These are phyloP conservation scores for Scleroderma citrinum DNA, from an alignment of 768 basidiomycete species.

Conservation along the genomic window DNA sequence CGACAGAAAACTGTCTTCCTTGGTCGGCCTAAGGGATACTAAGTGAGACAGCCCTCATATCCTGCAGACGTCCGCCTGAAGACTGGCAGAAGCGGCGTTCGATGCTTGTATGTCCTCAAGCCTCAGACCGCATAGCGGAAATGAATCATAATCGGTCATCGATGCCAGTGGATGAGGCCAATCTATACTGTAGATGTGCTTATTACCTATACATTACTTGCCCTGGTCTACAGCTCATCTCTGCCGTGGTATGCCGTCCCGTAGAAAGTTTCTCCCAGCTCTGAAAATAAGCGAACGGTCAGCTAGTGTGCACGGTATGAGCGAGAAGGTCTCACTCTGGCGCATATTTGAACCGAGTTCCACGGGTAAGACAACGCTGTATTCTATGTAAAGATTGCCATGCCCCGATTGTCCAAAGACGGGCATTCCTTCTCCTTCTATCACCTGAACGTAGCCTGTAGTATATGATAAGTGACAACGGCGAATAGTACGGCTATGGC, in stretches of 20 bases:
- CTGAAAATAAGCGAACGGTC: slow-evolving; percentile 14
- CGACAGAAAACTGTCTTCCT: too few species aligned
- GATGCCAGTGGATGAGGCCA: too few species aligned
- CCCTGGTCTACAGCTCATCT: slow-evolving; percentile 35
- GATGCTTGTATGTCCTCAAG: too few species aligned
- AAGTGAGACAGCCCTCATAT: too few species aligned
- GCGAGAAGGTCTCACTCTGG: slow-evolving; percentile 52
- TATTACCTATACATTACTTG: slow-evolving; percentile 1
- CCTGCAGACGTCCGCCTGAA: too few species aligned
- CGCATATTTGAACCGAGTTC: slow-evolving; percentile 61
- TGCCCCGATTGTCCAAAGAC: slow-evolving; percentile 48
- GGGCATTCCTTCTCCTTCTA: slow-evolving; percentile 90
- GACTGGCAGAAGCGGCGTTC: too few species aligned
- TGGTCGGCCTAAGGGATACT: too few species aligned
- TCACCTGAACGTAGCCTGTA: slow-evolving; percentile 77
- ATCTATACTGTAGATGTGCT: not conserved
- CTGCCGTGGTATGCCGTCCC: slow-evolving; percentile 26
- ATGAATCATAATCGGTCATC: too few species aligned
- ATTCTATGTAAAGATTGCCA: slow-evolving; percentile 91
- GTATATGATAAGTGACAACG: not conserved
- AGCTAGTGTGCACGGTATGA: not conserved
- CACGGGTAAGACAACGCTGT: slow-evolving; percentile 83
- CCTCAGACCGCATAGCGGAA: too few species aligned
- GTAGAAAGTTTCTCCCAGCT: slow-evolving; percentile 51
- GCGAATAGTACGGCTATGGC: not conserved